phyloP scores from a whole-genome alignment of 192 early-diverging fungal genomes.

The Umbelopsis sp. region DNA sequence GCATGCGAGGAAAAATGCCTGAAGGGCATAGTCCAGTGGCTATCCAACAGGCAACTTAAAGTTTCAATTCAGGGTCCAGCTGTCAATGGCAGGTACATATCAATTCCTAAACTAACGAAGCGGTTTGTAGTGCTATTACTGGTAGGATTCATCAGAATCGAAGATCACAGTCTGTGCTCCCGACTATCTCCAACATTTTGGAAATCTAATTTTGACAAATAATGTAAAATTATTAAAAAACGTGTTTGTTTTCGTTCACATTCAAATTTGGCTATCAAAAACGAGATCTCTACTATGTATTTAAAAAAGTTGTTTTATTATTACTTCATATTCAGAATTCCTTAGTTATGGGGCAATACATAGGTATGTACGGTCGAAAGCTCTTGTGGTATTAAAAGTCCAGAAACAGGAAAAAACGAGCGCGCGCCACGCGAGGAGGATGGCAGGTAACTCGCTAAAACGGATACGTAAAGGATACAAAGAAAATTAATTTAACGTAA shows the following conservation, averaged over 20 bases:
- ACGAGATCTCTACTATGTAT: neutral
- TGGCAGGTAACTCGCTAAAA: conserved; percentile 18
- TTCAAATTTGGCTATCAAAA: neutral
- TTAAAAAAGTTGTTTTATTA: neutral
- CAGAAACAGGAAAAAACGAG: neutral
- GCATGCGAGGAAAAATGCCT: conserved; percentile 17
- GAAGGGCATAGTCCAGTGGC: neutral
- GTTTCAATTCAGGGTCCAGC: conserved; percentile 1
- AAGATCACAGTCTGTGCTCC: conserved; percentile 22
- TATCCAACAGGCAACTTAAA: neutral
- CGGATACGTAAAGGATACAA: neutral
- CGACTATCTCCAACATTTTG: neutral
- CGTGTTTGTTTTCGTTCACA: neutral
- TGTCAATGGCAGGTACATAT: neutral
- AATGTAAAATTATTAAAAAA: neutral
- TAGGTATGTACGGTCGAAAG: neutral
- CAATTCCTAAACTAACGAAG: conserved; percentile 12
- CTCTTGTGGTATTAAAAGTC: neutral
- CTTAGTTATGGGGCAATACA: no score
- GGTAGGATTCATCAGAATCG: neutral
- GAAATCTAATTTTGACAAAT: no score
- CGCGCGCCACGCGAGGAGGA: neutral
- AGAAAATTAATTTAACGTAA: conserved; percentile 1
- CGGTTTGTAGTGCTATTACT: neutral
- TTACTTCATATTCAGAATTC: neutral